These are phyloP conservation scores for Phaeosphaeria sp. DNA, from an alignment of 2,329 filamentous ascomycete genomes.

Conservation along the genomic window DNA sequence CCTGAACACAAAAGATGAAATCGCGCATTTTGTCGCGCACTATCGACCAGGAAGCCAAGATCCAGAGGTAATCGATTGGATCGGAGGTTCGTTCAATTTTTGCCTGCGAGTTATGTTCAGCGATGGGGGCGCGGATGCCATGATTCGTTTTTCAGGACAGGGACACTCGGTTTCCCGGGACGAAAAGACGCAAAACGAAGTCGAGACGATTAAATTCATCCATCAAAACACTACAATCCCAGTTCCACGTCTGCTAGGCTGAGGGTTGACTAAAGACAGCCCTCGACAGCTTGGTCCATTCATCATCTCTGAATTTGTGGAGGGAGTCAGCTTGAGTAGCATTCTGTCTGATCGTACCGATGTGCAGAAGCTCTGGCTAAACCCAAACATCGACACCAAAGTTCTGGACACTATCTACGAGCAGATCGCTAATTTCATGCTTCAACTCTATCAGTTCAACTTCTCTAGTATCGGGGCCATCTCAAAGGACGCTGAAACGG, in stretches of 20 bases:
- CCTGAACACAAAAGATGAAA: neutral
- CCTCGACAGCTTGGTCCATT: conserved; percentile 21
- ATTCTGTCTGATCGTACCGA: conserved; percentile 1
- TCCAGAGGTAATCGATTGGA: neutral
- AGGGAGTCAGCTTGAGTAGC: conserved; percentile 7
- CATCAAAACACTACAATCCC: conserved; percentile 17
- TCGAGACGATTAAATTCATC: conserved; percentile 16
- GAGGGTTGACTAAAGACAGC: conserved; percentile 16
- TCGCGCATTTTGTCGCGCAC: neutral
- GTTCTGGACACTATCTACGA: conserved; percentile 27
- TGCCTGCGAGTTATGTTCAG: neutral
- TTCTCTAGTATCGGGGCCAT: conserved; percentile 35
- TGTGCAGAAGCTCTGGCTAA: too few relatives aligned
- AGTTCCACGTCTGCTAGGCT: conserved; percentile 14
- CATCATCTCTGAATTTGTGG: conserved; percentile 23
- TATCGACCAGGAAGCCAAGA: neutral
- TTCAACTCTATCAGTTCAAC: conserved; percentile 17
- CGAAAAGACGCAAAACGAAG: conserved; percentile 17
- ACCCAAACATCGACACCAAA: conserved; percentile 6
- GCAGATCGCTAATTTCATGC: conserved; percentile 23
- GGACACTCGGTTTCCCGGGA: conserved; percentile 16
- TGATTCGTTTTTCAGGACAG: conserved; percentile 9
- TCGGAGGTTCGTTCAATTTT: neutral
- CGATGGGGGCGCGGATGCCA: conserved; percentile 1
- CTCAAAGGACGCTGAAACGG: conserved; percentile 30